Base-by-base conservation (phyloP, 2,329 filamentous ascomycete species). In the Aspergillus sp. region DNA sequence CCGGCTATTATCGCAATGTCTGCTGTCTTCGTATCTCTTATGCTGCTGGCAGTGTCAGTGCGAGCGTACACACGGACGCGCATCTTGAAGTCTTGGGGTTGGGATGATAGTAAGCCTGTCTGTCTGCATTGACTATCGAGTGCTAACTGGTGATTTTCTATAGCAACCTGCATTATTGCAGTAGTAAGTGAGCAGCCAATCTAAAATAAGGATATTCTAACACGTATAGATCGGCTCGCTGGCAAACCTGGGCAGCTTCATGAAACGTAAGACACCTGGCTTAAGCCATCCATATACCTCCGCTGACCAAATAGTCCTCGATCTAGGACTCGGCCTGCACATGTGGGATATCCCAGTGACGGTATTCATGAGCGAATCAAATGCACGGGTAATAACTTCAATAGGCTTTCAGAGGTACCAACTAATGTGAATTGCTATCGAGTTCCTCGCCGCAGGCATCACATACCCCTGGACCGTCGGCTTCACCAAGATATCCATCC, bases 401-500 rank as follows among this genome's bases (percentile, higher is more conserved):
- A 11, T 24, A 30, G 9, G 3, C 26, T 3, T 30, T 3, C 3
- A 30, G 11, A 11, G 3, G 4, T 30, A 30, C 4, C 8, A 11
- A 30, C 8, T 30, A 30, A 30, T 12, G 26, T 11, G 12, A 3
- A 18, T 22, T 3, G 30, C n/a, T 2, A 12, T 15, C 12, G 11
- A 53, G 26, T 22, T 53, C 30, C 17, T 50, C 51, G 32, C 42
- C 17, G 36, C 45, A 30, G 36, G 43, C 24, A 49, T 49, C 24
- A 50, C 24, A 6, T 49, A 36, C 53, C 44, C 45, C 18, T 50
- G 45, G 53, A 44, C 53, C 4, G 6, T 49, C 12, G 43, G 53
- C 17, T 55, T 55, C 26, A 34, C 53, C 5, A 55, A 55, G 13
- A 34, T 55, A 18, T 55, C 53, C 3, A 55, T 55, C 18, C 53